Percentiles rank a stretch among this genome's conserved stretches.
Conservation (phyloP, 176 grass and related monocot genomes). For the Oryza glumipatula region DNA sequence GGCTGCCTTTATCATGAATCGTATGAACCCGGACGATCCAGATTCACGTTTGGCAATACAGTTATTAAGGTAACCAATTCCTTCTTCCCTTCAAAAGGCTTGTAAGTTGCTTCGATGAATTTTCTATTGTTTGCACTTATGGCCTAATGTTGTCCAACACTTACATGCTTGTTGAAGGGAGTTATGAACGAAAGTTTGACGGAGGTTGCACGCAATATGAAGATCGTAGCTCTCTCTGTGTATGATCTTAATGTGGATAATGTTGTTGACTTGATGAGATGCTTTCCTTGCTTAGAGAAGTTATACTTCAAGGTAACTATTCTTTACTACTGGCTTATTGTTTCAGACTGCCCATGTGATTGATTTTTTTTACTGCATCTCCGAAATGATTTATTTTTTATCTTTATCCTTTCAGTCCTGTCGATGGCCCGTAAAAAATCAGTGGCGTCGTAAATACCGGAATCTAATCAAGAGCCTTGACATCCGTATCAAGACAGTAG, state of each 20-base stretch:
- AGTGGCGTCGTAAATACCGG: background rate
- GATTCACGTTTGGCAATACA: background rate
- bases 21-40: too few species aligned
- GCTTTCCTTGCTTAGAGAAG: conserved; percentile 12
- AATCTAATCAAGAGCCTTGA: background rate
- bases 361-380: background rate
- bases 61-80: background rate
- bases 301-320: conserved; percentile 1
- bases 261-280: conserved; percentile 7
- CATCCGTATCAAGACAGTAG: background rate
- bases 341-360: background rate
- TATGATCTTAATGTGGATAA: background rate
- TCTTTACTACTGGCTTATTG: background rate
- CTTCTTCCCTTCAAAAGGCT: background rate
- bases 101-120: background rate
- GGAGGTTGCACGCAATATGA: background rate
- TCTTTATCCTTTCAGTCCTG: background rate
- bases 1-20: background rate
- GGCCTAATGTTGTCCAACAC: background rate
- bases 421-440: background rate
- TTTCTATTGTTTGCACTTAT: background rate
- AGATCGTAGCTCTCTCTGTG: background rate
- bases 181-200: background rate
- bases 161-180: background rate
- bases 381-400: background rate